Evolutionary conservation across 148 eudicot genomes (phyloP).

Genomic region (Polygonum aviculare): DNA sequence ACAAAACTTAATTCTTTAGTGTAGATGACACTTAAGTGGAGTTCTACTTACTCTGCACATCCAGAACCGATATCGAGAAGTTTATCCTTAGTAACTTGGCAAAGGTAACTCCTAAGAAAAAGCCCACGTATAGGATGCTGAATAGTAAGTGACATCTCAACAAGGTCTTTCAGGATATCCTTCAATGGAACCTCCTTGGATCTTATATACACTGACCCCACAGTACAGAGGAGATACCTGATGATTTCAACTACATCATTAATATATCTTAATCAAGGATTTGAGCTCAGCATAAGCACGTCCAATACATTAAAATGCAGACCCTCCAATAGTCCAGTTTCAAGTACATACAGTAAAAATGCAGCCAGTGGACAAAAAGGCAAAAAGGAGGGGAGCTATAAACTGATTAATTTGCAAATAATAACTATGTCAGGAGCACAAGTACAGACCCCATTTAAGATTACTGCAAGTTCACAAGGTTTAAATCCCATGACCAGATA

Average conservation of each 20-base stretch:
- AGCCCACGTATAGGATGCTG: constrained; percentile 98
- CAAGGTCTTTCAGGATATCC: constrained; percentile 89
- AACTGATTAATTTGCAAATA: background rate
- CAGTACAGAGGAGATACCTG: constrained; percentile 97
- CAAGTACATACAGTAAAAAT: background rate
- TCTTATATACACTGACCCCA: constrained; percentile 90
- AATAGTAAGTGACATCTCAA: constrained; percentile 92
- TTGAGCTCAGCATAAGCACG: background rate
- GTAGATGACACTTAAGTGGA: background rate
- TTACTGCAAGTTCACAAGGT: background rate
- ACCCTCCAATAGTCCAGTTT: background rate
- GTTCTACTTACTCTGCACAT: constrained; percentile 59
- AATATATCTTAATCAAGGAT: background rate
- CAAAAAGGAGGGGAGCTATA: background rate
- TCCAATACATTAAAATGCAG: background rate
- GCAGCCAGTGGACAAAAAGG: background rate
- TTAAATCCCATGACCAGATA: background rate
- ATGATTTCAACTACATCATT: constrained; percentile 14
- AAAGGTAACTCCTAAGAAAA: constrained; percentile 92
- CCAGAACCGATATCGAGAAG: constrained; percentile 79
- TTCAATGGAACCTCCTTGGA: constrained; percentile 86
- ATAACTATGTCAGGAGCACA: background rate
- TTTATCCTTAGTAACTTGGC: constrained; percentile 91
- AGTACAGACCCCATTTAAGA: background rate
- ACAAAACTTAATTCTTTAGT: background rate